These are phyloP conservation scores for Vigna trinervia DNA, from an alignment of 306 rosid species.

Conservation along the genomic window DNA sequence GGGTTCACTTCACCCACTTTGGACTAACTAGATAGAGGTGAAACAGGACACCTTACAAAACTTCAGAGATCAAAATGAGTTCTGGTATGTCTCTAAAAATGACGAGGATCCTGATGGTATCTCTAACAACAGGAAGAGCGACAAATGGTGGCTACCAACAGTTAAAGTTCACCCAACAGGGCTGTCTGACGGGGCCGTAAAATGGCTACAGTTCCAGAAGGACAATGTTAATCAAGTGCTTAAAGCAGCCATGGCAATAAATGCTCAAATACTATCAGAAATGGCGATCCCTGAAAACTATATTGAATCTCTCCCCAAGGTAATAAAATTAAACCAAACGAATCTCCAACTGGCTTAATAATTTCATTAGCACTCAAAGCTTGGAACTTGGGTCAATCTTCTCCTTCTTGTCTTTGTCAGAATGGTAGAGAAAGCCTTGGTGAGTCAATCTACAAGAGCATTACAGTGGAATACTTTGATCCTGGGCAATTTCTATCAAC, in stretches of 20 bases:
- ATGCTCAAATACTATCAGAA: constrained; percentile 82
- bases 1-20: constrained; percentile 12
- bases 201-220: constrained; percentile 71
- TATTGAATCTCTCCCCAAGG: constrained; percentile 93
- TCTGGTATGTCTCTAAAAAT: constrained; percentile 74
- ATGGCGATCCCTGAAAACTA: constrained; percentile 87
- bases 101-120: constrained; percentile 57
- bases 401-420: constrained; percentile 48
- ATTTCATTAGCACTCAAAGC: constrained; percentile 22
- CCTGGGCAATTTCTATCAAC: constrained; percentile 68
- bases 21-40: constrained; percentile 42
- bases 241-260: constrained; percentile 98
- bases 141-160: constrained; percentile 91
- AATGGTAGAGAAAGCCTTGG: constrained; percentile 92
- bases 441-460: constrained; percentile 70
- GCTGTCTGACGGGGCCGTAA: constrained; percentile 66
- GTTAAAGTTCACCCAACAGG: constrained; percentile 78
- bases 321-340: constrained; percentile 34
- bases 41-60: constrained; percentile 70
- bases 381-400: constrained; percentile 28
- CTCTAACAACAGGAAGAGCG: constrained; percentile 55
- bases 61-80: constrained; percentile 71
- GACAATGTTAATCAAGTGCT: constrained; percentile 81
- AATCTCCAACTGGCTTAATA: not conserved
- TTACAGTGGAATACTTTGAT: constrained; percentile 75